phyloP scores from a whole-genome alignment of 495 filamentous ascomycete genomes.

The Xylaria scruposa region DNA sequence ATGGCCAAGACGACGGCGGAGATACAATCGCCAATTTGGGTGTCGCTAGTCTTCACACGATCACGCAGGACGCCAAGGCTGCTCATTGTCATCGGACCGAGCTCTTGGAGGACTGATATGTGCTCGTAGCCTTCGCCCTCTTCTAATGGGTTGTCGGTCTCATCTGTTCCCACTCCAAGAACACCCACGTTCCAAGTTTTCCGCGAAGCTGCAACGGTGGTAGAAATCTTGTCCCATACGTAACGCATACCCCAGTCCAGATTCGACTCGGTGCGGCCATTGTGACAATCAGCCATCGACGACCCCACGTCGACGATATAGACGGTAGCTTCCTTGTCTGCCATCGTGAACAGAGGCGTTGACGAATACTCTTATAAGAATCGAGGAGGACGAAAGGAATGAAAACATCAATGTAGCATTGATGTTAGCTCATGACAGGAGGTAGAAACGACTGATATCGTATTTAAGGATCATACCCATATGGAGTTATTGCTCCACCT shows the following conservation, averaged over 20 bases:
- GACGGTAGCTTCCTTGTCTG: constrained; percentile 90
- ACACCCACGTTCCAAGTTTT: constrained; percentile 84
- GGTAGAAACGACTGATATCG: not conserved
- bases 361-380: not conserved
- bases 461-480: not conserved
- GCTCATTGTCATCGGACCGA: constrained; percentile 76
- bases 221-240: constrained; percentile 94
- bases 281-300: constrained; percentile 78
- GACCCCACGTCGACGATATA: constrained; percentile 87
- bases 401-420: constrained; percentile 11
- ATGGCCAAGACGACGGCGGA: constrained; percentile 86
- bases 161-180: constrained; percentile 81
- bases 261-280: constrained; percentile 79
- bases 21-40: constrained; percentile 72
- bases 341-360: constrained; percentile 62
- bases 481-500: constrained; percentile 5
- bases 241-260: constrained; percentile 91
- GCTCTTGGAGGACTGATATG: constrained; percentile 74
- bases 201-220: constrained; percentile 78
- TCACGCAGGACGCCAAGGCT: constrained; percentile 69
- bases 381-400: not conserved
- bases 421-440: constrained; percentile 24
- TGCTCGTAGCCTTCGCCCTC: constrained; percentile 71
- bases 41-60: constrained; percentile 68
- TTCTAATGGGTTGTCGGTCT: constrained; percentile 70